A percentile compares a stretch with the other conserved stretches of the same genome.
These are phyloP conservation scores for Alternaria gansuensis DNA, from an alignment of 2,329 filamentous ascomycete species.

Conservation along the genomic window DNA sequence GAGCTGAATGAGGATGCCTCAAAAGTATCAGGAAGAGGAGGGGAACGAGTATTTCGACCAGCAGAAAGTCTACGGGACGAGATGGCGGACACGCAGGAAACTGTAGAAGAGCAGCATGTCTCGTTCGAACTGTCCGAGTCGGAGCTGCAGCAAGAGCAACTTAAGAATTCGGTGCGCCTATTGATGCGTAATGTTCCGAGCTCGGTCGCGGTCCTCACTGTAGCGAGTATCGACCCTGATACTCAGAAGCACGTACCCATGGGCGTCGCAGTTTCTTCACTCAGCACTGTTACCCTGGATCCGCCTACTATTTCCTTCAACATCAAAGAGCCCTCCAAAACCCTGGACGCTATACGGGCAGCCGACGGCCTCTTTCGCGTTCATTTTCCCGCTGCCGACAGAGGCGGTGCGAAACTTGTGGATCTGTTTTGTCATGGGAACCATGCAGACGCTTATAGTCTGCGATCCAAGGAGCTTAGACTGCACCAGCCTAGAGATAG, in stretches of 20 bases:
- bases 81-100: constrained; percentile 1
- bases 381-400: constrained; percentile 57
- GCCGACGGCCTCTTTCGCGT: constrained; percentile 57
- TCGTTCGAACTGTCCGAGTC: constrained; percentile 4
- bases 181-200: constrained; percentile 65
- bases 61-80: constrained; percentile 6
- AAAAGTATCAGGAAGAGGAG: not conserved
- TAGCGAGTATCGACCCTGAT: constrained; percentile 30
- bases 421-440: constrained; percentile 46
- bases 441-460: constrained; percentile 31
- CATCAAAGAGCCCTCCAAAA: constrained; percentile 64
- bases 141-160: constrained; percentile 12
- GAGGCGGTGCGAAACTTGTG: constrained; percentile 41
- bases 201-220: constrained; percentile 66
- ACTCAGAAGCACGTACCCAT: constrained; percentile 31
- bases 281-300: constrained; percentile 66
- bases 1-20: not conserved
- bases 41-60: constrained; percentile 1
- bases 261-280: constrained; percentile 67
- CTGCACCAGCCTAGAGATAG: constrained; percentile 21
- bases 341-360: constrained; percentile 62
- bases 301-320: constrained; percentile 72
- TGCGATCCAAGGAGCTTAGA: constrained; percentile 22
- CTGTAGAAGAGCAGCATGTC: constrained; percentile 7
- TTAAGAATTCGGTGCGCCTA: constrained; percentile 32